A percentile compares a stretch with the other conserved stretches of the same genome.
Evolutionary conservation across 371 early-diverging fungal species (phyloP).

Genomic region (Rhizopus sp.): DNA sequence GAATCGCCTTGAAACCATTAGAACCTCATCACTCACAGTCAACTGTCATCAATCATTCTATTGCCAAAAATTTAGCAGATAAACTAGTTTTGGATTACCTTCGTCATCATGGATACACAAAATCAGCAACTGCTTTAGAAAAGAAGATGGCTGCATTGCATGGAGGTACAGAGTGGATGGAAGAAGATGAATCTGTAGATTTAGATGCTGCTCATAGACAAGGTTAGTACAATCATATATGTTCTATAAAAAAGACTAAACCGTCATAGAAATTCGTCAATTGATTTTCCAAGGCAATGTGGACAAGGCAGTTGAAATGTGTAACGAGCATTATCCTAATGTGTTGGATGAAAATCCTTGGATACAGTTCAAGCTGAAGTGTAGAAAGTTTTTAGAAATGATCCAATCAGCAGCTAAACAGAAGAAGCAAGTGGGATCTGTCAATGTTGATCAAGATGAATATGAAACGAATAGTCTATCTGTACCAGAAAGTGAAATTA

Average conservation of each 20-base stretch:
- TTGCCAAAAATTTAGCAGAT: conserved; percentile 33
- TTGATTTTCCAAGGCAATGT: conserved; percentile 72
- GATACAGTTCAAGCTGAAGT: conserved; percentile 73
- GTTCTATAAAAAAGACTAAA: conserved; percentile 5
- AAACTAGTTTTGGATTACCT: conserved; percentile 68
- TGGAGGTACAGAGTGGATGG: conserved; percentile 5
- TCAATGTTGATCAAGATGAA: conserved; percentile 22
- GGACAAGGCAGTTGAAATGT: conserved; percentile 64
- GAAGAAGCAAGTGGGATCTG: not conserved
- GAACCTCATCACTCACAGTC: not conserved
- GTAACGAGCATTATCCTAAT: conserved; percentile 61
- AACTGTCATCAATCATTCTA: conserved; percentile 6
- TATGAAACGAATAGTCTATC: conserved; percentile 17
- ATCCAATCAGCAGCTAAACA: conserved; percentile 39
- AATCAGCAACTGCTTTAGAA: conserved; percentile 66
- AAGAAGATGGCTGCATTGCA: conserved; percentile 9
- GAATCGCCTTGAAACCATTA: conserved; percentile 5
- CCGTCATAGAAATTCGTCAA: conserved; percentile 57
- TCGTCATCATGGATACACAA: conserved; percentile 66
- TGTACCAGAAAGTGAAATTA: not conserved
- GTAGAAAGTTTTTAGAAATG: conserved; percentile 86
- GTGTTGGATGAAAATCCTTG: conserved; percentile 60
- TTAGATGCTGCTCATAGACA: conserved; percentile 4
- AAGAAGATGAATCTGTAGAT: conserved; percentile 10
- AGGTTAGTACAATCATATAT: conserved; percentile 1